Base-by-base conservation (phyloP, 169 alveolate genomes). In the Babesia microti region DNA sequence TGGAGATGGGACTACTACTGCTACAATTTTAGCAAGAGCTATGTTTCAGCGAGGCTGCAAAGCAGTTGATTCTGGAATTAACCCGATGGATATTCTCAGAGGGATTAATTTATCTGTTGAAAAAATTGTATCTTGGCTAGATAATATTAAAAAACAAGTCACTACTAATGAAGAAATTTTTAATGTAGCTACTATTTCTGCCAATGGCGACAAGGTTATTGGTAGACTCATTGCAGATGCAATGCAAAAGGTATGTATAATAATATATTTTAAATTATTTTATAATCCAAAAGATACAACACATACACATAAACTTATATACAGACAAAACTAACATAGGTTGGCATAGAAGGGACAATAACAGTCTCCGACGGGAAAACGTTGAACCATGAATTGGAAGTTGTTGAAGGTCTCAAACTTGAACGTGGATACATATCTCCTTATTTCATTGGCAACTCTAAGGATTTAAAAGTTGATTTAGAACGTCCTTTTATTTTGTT, bases 1-100 rank as follows among this genome's bases (percentile, higher is more conserved):
- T 33, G 99, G 99, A 21, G 99, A 96, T 65, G 99, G 99, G 27
- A 96, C 99, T 28, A 96, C 99, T 0, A 94, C 99, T 12, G 98
- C 99, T 28, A 94, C 99, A 0, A 91, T 96, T 27, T 78, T 96
- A 30, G 98, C 99, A 9, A 72, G 99, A 33, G 98, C 98, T 28
- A 91, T 96, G 39, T 96, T 84, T 85, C 90, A 88, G 58, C 97
- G 93, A 33, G 98, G 99, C 22, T 92, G 98, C 75, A 92, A 92
- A 58, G 91, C 95, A 17, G 98, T 95, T n/a, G 98, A 95, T 41
- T 95, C 98, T 9, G 98, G 98, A 18, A 80, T 95, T 86, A 95
- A 95, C 79, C 99, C 99, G 11, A 93, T 94, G 99, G 99, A 95
- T 65, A 60, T 95, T 41, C 79, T 93, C 60, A 79, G 97, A 76